Percentiles rank a stretch among this genome's conserved stretches.
Evolutionary conservation across 495 filamentous ascomycete species (phyloP).

Genomic region (Aspergillus cavernicola): DNA sequence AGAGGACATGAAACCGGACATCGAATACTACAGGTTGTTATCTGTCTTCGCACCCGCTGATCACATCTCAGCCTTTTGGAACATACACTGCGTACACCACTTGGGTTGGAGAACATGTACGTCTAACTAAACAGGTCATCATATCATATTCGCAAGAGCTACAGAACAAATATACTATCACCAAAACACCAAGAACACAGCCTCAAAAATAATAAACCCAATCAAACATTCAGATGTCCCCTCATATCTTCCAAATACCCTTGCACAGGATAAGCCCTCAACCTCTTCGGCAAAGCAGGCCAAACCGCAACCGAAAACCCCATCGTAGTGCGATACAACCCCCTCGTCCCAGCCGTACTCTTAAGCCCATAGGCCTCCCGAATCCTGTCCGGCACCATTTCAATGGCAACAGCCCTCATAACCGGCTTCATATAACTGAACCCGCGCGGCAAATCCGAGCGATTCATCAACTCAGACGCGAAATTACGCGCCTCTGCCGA

Average conservation of each 20-base stretch:
- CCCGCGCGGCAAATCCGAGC: conserved; percentile 32
- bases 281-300: conserved; percentile 32
- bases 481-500: conserved; percentile 32
- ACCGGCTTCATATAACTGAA: conserved; percentile 34
- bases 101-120: too few species aligned
- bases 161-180: too few species aligned
- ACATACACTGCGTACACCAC: too few species aligned
- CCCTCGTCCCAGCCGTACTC: conserved; percentile 29
- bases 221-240: conserved; percentile 29
- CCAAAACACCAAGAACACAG: too few species aligned
- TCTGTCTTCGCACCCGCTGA: too few species aligned
- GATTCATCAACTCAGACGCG: conserved; percentile 27
- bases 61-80: too few species aligned
- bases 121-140: too few species aligned
- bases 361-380: conserved; percentile 39
- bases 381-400: conserved; percentile 38
- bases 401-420: conserved; percentile 31
- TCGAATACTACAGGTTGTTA: too few species aligned
- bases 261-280: conserved; percentile 28
- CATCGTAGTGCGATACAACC: conserved; percentile 36
- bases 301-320: conserved; percentile 37
- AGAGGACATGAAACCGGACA: too few species aligned
- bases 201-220: background rate
- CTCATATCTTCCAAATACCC: conserved; percentile 31
- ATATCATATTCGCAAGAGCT: too few species aligned